phyloP scores from a whole-genome alignment of 495 filamentous ascomycete species.

The Neurospora sp. region DNA sequence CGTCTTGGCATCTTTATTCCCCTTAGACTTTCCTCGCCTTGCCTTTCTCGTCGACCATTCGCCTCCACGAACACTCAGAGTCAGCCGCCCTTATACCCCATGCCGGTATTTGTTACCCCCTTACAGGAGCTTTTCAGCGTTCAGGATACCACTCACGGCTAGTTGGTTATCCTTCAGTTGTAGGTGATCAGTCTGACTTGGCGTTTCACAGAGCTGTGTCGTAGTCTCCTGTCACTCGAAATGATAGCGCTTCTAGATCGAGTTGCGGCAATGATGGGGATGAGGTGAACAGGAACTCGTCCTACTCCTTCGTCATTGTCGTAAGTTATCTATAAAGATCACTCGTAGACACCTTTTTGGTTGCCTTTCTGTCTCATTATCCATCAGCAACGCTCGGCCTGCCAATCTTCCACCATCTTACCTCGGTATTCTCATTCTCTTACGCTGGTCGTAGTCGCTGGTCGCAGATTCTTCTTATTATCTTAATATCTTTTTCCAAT shows the following conservation, averaged over 20 bases:
- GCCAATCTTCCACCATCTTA: conserved; percentile 19
- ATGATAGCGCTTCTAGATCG: background rate
- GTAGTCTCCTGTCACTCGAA: background rate
- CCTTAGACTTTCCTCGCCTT: background rate
- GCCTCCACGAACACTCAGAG: background rate
- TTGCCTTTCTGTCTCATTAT: conserved; percentile 22
- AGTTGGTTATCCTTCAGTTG: background rate
- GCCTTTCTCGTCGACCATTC: background rate
- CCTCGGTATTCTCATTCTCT: conserved; percentile 9
- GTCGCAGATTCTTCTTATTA: conserved; percentile 20
- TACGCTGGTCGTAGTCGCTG: conserved; percentile 32
- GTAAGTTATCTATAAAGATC: background rate
- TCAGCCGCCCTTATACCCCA: background rate
- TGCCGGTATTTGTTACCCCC: background rate
- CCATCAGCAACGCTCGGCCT: conserved; percentile 25
- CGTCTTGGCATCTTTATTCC: background rate
- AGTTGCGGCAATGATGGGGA: background rate
- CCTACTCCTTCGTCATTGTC: background rate
- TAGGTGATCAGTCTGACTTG: background rate
- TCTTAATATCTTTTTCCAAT: conserved; percentile 1
- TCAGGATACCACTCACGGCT: background rate
- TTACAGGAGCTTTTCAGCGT: background rate
- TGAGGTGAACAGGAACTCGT: background rate
- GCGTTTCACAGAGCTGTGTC: background rate
- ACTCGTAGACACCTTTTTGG: background rate